A percentile compares a stretch with the other conserved stretches of the same genome.
These are phyloP conservation scores for Phanerochaete carnosa DNA, from an alignment of 768 basidiomycete genomes.

Conservation along the genomic window DNA sequence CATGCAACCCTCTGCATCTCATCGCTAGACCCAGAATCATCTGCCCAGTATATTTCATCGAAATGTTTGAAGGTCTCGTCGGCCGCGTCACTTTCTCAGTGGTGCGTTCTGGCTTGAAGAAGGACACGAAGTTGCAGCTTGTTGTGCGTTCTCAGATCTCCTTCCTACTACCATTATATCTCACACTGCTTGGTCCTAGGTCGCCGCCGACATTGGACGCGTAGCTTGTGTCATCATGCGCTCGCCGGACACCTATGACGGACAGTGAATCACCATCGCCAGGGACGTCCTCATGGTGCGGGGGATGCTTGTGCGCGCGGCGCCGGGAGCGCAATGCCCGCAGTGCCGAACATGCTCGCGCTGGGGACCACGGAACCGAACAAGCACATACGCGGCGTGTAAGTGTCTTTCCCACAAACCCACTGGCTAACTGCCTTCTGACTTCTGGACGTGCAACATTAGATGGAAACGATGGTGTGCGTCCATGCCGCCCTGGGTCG, in stretches of 20 bases:
- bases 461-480: not conserved
- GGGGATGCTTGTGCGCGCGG: not conserved
- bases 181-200: not conserved
- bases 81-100: slow-evolving; percentile 34
- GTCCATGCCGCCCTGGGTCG: slow-evolving; percentile 1
- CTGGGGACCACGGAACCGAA: not conserved
- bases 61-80: slow-evolving; percentile 38
- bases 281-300: not conserved
- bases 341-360: not conserved
- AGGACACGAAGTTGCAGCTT: slow-evolving; percentile 29
- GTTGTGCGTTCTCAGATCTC: slow-evolving; percentile 26
- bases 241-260: not conserved
- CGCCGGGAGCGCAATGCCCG: not conserved
- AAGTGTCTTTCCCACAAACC: not conserved
- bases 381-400: not conserved
- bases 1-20: not conserved
- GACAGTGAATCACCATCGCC: not conserved
- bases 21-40: slow-evolving; percentile 28
- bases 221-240: slow-evolving; percentile 2
- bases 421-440: not conserved
- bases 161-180: not conserved
- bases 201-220: slow-evolving; percentile 13
- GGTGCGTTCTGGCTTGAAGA: slow-evolving; percentile 31
- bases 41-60: slow-evolving; percentile 42
- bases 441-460: not conserved